Evolutionary conservation across 2,329 filamentous ascomycete genomes (phyloP).

Genomic region (Periglandula ipomoeae): DNA sequence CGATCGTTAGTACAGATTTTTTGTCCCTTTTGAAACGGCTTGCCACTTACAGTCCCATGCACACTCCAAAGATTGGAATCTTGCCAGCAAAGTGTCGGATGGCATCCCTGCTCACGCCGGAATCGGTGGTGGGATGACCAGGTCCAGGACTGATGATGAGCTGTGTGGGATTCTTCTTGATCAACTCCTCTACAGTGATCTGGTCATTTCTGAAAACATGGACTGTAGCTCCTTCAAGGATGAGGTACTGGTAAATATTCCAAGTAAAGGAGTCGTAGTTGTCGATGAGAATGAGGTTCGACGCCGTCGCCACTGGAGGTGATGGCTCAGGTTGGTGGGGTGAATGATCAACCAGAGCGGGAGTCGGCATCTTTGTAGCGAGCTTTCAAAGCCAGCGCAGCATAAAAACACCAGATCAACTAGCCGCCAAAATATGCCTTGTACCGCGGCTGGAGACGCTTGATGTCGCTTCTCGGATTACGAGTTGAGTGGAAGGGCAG

Average conservation of each 20-base stretch:
- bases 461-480: no score
- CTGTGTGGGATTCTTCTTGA: conserved; percentile 79
- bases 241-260: conserved; percentile 98
- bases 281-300: conserved; percentile 91
- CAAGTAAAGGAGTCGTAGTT: conserved; percentile 99
- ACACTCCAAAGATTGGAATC: conserved; percentile 93
- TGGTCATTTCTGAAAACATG: conserved; percentile 90
- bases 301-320: conserved; percentile 65
- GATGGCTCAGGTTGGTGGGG: conserved; percentile 73
- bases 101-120: conserved; percentile 85
- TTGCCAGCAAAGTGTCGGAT: conserved; percentile 90
- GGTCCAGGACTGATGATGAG: conserved; percentile 92
- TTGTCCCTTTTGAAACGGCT: no score
- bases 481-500: no score
- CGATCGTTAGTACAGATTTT: not conserved
- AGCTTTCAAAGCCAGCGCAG: not conserved
- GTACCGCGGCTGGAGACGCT: no score
- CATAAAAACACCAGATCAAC: no score
- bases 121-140: conserved; percentile 84
- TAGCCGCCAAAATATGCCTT: no score
- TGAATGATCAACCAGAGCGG: conserved; percentile 65
- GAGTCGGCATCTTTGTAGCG: conserved; percentile 33
- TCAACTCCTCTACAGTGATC: conserved; percentile 74
- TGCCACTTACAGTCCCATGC: conserved; percentile 78
- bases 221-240: conserved; percentile 88